phyloP scores from a whole-genome alignment of 1,139 yeast species.

The Candida albicans region DNA sequence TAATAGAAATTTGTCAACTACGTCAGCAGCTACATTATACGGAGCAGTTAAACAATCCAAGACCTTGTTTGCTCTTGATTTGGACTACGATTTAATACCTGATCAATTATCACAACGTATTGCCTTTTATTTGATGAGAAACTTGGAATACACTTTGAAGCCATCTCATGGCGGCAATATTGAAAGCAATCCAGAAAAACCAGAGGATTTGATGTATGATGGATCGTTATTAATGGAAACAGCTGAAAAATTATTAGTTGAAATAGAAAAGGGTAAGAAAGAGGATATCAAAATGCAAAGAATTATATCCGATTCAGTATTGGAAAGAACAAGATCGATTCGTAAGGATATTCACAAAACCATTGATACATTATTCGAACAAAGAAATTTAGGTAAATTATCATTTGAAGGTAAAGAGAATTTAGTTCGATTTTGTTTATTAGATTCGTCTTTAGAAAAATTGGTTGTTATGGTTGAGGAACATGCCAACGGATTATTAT shows the following conservation, averaged over 20 bases:
- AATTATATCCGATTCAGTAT: conserved; percentile 42
- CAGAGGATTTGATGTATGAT: conserved; percentile 49
- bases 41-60: conserved; percentile 67
- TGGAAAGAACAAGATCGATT: conserved; percentile 43
- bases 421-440: conserved; percentile 42
- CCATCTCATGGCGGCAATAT: conserved; percentile 25
- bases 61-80: conserved; percentile 66
- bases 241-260: conserved; percentile 58
- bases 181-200: conserved; percentile 23
- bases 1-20: conserved; percentile 52
- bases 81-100: conserved; percentile 67
- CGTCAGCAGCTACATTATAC: conserved; percentile 67
- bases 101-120: conserved; percentile 75
- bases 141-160: conserved; percentile 66
- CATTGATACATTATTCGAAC: conserved; percentile 40
- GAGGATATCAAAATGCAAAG: conserved; percentile 42
- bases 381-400: conserved; percentile 36
- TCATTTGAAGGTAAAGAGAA: conserved; percentile 48
- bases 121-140: conserved; percentile 79
- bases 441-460: conserved; percentile 46
- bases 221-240: conserved; percentile 59
- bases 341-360: conserved; percentile 42
- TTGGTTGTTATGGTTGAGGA: conserved; percentile 46
- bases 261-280: conserved; percentile 33
- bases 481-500: conserved; percentile 20